Base-by-base conservation (phyloP, 495 filamentous ascomycete genomes). In the Saxophila tyrrhenica region DNA sequence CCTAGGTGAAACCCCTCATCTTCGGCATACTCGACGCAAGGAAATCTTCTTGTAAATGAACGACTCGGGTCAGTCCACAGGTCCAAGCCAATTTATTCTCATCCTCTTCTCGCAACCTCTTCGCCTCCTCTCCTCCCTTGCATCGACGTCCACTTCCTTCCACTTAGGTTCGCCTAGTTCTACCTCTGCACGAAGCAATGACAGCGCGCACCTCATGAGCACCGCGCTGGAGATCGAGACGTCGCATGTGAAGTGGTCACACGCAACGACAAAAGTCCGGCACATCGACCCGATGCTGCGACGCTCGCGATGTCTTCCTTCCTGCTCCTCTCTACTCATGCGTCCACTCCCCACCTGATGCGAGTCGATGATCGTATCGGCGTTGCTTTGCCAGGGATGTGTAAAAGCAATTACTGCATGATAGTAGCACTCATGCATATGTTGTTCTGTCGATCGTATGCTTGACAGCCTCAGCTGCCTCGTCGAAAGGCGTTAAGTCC, bases 401-500 rank as follows among this genome's bases (percentile, higher is more conserved):
- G 21, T 20, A n/a, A 44, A 17, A 44, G n/a, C 16, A 5, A n/a
- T 3, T 8, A 21, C n/a, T 44, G 41, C 19, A 21, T 44, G n/a
- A 44, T 17, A 44, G n/a, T n/a, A n/a, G n/a, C n/a, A n/a, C n/a
- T n/a, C 41, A 44, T 44, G 41, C 41, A 44, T 17, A 44, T 44
- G n/a, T n/a, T n/a, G n/a, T n/a, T n/a, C n/a, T n/a, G n/a, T n/a
- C n/a, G n/a, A n/a, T n/a, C n/a, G n/a, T n/a, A n/a, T n/a, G n/a
- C n/a, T n/a, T 44, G 41, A 44, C 41, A 44, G 41, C 41, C 15
- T 35, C 7, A 17, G 41, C 41, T 44, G 41, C 19, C 41, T 21
- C 17, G 19, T 44, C 16, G 41, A 17, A 21, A 17, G 3, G 7
- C 19, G 41, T n/a, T 44, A 44, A 3, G 19, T 48, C 23, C 45